These are phyloP conservation scores for Cutaneotrichosporon sp. DNA, from an alignment of 1,284 basidiomycete genomes.

Conservation along the genomic window DNA sequence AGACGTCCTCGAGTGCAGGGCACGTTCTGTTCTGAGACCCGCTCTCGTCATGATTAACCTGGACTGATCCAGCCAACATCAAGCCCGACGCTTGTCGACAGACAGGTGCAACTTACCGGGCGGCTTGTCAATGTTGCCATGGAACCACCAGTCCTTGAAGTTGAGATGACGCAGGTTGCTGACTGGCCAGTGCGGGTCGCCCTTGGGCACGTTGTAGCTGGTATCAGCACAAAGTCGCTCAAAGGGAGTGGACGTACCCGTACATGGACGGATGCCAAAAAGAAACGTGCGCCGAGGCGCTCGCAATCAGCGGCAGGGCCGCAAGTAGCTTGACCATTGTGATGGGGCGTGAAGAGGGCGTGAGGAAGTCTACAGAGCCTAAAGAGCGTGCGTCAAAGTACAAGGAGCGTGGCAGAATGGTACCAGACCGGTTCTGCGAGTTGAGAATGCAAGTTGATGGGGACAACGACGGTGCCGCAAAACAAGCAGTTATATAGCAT, in stretches of 20 bases:
- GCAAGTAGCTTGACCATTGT: not conserved
- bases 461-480: not conserved
- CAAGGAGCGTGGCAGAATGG: not conserved
- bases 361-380: not conserved
- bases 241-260: constrained; percentile 28
- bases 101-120: constrained; percentile 23
- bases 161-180: not conserved
- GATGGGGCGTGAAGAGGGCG: not conserved
- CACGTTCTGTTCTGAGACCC: too few species aligned
- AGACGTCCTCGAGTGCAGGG: too few species aligned
- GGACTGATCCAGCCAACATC: too few species aligned
- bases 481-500: too few species aligned
- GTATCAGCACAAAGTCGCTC: too few species aligned
- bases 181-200: not conserved
- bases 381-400: not conserved
- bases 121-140: constrained; percentile 39
- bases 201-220: not conserved
- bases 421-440: not conserved
- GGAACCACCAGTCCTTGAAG: constrained; percentile 65
- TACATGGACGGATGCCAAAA: constrained; percentile 43
- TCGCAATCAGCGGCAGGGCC: not conserved
- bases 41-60: too few species aligned
- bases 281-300: constrained; percentile 32
- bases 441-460: not conserved
- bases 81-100: too few species aligned